Conservation (phyloP, 176 grass and related monocot genomes). For the Aechmea fasciata region DNA sequence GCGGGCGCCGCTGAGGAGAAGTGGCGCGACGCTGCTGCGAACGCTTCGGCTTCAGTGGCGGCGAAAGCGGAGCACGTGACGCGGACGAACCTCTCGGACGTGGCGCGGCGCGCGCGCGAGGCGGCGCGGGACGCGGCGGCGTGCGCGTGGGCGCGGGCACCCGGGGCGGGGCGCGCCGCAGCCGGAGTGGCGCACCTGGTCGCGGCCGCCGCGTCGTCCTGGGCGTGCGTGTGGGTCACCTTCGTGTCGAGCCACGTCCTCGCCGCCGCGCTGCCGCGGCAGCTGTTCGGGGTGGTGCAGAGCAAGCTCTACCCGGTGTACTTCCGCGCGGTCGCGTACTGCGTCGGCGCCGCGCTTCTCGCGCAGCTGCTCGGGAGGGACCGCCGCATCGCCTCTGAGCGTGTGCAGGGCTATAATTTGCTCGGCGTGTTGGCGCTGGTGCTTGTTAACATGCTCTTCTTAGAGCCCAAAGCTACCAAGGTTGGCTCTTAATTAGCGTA, state of each 20-base stretch:
- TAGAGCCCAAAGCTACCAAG: conserved; percentile 76
- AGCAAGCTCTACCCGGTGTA: conserved; percentile 90
- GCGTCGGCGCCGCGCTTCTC: conserved; percentile 33
- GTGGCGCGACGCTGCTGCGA: too few species aligned
- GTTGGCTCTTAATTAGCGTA: conserved; percentile 6
- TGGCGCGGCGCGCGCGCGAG: conserved; percentile 33
- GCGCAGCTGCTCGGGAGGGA: conserved; percentile 43
- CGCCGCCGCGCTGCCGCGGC: conserved; percentile 34
- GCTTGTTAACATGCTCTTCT: conserved; percentile 45
- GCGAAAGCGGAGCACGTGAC: conserved; percentile 19
- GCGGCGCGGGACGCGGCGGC: conserved; percentile 39
- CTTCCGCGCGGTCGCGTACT: conserved; percentile 59
- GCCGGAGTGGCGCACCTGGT: conserved; percentile 48
- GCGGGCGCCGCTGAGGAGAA: conserved; percentile 13
- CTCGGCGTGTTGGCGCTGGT: conserved; percentile 36
- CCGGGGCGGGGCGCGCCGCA: conserved; percentile 23
- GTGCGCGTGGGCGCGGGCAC: conserved; percentile 27
- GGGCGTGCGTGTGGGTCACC: conserved; percentile 70
- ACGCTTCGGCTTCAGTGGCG: neutral
- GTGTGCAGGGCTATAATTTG: conserved; percentile 58
- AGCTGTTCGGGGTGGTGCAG: conserved; percentile 74
- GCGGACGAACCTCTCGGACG: conserved; percentile 51
- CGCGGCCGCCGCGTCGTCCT: conserved; percentile 52
- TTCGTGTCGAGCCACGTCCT: conserved; percentile 79
- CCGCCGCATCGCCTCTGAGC: conserved; percentile 18